These are phyloP conservation scores for Theobroma cacao DNA, from an alignment of 345 rosid genomes.

Conservation along the genomic window DNA sequence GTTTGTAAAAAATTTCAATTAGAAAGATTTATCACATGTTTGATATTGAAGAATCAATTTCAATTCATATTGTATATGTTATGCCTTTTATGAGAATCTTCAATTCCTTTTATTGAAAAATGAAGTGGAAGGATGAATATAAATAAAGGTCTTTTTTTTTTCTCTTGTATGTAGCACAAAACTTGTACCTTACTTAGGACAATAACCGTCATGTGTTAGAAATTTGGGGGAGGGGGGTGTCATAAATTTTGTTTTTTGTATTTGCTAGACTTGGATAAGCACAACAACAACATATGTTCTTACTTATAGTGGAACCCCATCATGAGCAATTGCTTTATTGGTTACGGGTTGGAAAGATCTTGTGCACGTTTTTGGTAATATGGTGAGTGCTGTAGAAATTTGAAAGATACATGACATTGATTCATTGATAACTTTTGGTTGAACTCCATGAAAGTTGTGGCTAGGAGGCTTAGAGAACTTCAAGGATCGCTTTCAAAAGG, in stretches of 20 bases:
- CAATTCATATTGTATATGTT: too few relatives aligned
- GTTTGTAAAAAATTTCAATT: too few relatives aligned
- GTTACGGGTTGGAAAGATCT: slow-evolving; percentile 33
- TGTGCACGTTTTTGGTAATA: slow-evolving; percentile 24
- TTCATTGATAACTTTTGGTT: neutral
- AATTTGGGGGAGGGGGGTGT: too few relatives aligned
- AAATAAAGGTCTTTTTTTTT: neutral
- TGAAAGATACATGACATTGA: slow-evolving; percentile 16
- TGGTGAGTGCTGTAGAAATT: neutral
- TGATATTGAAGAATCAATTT: neutral
- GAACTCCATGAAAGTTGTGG: slow-evolving; percentile 15
- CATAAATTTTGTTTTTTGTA: neutral
- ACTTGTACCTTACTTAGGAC: neutral
- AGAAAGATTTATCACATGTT: too few relatives aligned
- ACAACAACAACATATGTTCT: neutral
- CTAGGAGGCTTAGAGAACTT: neutral
- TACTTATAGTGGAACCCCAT: slow-evolving; percentile 29
- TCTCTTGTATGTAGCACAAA: neutral
- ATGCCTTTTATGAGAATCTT: too few relatives aligned
- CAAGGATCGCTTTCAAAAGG: slow-evolving; percentile 4
- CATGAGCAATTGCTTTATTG: slow-evolving; percentile 22
- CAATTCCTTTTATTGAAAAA: too few relatives aligned
- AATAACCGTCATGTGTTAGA: neutral
- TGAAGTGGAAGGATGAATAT: neutral
- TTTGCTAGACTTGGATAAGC: neutral